phyloP scores from a whole-genome alignment of 371 early-diverging fungal genomes.

The Chytridiales sp. region DNA sequence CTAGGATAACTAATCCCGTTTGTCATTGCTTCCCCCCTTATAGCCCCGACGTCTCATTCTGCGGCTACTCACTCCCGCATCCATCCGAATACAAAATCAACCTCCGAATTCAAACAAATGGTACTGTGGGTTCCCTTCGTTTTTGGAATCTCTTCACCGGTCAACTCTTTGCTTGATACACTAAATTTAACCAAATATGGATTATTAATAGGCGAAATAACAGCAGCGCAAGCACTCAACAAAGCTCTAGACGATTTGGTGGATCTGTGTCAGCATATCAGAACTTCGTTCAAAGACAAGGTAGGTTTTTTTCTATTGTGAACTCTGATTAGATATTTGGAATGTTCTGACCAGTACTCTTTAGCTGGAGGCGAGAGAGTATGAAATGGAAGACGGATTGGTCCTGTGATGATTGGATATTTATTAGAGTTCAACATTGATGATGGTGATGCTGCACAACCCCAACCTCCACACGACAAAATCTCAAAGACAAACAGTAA shows the following conservation, averaged over 20 bases:
- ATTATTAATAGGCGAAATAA: slow-evolving; percentile 60
- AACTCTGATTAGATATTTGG: no score
- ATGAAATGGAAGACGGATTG: no score
- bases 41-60: slow-evolving; percentile 90
- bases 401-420: no score
- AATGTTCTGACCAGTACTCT: no score
- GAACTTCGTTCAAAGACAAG: slow-evolving; percentile 59
- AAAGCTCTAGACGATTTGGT: slow-evolving; percentile 83
- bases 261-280: slow-evolving; percentile 67
- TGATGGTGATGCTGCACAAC: no score
- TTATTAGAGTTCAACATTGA: no score
- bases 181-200: neutral
- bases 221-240: slow-evolving; percentile 79
- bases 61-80: slow-evolving; percentile 99
- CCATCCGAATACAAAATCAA: slow-evolving; percentile 95
- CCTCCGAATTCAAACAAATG: slow-evolving; percentile 92
- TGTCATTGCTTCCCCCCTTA: neutral
- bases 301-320: slow-evolving; percentile 31
- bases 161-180: neutral
- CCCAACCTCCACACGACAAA: no score
- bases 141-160: no score
- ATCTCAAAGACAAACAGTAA: no score
- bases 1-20: neutral
- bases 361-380: no score
- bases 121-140: slow-evolving; percentile 37